Evolutionary conservation across 148 eudicot genomes (phyloP).

Genomic region (Chenopodium quinoa): DNA sequence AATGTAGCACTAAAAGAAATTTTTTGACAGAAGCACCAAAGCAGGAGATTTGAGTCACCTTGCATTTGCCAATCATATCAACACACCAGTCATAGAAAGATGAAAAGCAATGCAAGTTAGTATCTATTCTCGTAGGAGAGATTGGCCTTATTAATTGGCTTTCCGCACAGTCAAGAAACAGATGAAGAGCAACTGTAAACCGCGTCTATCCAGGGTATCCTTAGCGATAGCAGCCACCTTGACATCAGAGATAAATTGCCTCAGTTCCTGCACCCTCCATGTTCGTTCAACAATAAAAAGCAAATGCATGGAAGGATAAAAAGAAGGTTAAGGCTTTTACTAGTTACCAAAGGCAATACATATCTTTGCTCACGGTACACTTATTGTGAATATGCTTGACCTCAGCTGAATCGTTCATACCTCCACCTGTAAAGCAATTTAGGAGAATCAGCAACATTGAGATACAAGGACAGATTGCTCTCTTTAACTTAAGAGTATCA

Average conservation of each 20-base stretch:
- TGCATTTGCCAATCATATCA: too few relatives aligned
- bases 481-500: conserved; percentile 35
- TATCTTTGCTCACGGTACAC: conserved; percentile 65
- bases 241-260: neutral
- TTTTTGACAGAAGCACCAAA: neutral
- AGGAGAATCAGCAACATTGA: conserved; percentile 86
- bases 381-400: conserved; percentile 70
- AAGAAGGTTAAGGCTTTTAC: neutral
- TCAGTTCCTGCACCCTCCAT: too few relatives aligned
- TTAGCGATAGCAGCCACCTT: neutral
- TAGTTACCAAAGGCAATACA: conserved; percentile 29
- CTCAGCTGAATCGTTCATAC: conserved; percentile 85
- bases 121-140: too few relatives aligned
- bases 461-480: conserved; percentile 87
- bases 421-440: conserved; percentile 91
- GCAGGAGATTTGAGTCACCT: neutral
- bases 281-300: too few relatives aligned
- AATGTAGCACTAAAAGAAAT: neutral
- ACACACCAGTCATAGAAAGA: too few relatives aligned
- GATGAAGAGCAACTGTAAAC: too few relatives aligned
- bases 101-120: too few relatives aligned
- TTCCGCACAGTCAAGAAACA: too few relatives aligned
- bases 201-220: too few relatives aligned
- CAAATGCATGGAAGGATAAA: neutral
- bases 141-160: too few relatives aligned